These are phyloP conservation scores for Exophiala lecanii-corni DNA, from an alignment of 2,329 filamentous ascomycete genomes.

Conservation along the genomic window DNA sequence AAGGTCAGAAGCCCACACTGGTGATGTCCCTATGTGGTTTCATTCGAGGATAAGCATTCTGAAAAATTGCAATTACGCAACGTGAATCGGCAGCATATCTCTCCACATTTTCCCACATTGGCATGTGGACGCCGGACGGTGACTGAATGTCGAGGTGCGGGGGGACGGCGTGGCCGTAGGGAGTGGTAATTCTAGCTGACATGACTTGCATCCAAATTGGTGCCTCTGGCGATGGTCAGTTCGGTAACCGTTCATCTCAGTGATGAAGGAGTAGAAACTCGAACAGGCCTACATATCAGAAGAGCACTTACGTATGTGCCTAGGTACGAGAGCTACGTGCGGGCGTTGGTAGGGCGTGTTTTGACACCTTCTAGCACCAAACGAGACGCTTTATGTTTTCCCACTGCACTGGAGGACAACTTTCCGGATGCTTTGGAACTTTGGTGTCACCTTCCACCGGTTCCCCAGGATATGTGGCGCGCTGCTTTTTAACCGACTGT, in stretches of 20 bases:
- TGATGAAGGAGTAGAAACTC: constrained; percentile 1
- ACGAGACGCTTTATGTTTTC: not conserved
- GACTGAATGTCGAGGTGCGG: constrained; percentile 6
- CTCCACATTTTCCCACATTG: constrained; percentile 1
- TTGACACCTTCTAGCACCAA: not conserved
- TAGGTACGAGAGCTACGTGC: not conserved
- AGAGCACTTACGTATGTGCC: not conserved
- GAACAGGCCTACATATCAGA: not conserved
- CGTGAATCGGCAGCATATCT: not conserved
- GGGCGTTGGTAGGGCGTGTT: not conserved
- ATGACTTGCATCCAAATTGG: constrained; percentile 2
- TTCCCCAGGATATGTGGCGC: not conserved
- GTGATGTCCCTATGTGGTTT: constrained; percentile 9
- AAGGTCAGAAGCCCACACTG: not conserved
- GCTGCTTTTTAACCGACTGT: not conserved
- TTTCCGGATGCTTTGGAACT: constrained; percentile 1
- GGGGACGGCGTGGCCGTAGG: constrained; percentile 5
- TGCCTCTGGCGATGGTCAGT: not conserved
- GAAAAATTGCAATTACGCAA: not conserved
- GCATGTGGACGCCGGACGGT: constrained; percentile 10
- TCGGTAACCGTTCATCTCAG: not conserved
- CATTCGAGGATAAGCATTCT: constrained; percentile 6
- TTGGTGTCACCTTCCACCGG: not conserved
- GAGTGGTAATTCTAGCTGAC: constrained; percentile 6
- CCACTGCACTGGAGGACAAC: not conserved